Evolutionary conservation across 139 green algal species (phyloP).

Genomic region (Limnomonas spitsbergensis): DNA sequence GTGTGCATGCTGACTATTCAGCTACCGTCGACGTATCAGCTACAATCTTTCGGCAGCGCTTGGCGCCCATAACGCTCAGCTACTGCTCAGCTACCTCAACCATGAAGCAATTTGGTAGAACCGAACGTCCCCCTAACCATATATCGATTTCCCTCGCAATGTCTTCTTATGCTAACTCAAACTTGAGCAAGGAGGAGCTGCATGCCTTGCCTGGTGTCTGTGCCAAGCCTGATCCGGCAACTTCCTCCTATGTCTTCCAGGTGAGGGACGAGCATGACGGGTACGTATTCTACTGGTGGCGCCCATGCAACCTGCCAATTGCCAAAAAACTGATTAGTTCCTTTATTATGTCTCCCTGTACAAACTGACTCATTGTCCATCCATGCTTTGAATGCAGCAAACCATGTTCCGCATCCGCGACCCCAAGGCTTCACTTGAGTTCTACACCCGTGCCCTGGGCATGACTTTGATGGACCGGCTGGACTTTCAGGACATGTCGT

Average conservation of each 20-base stretch:
- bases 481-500: constrained; percentile 59
- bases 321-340: background rate
- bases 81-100: too few species aligned
- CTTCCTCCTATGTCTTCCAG: constrained; percentile 70
- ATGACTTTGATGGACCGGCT: constrained; percentile 48
- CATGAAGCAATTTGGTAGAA: too few species aligned
- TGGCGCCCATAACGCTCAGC: too few species aligned
- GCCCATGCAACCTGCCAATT: background rate
- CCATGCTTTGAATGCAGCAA: constrained; percentile 36
- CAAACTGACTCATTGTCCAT: background rate
- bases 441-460: constrained; percentile 84
- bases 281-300: background rate
- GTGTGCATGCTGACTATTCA: too few species aligned
- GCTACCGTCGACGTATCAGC: too few species aligned
- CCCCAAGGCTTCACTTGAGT: constrained; percentile 69
- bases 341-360: background rate
- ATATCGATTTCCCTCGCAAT: too few species aligned
- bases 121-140: too few species aligned
- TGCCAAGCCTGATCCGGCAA: constrained; percentile 34
- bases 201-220: constrained; percentile 13
- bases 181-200: background rate
- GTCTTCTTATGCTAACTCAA: background rate
- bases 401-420: constrained; percentile 87
- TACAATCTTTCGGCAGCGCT: too few species aligned
- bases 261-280: background rate